phyloP scores from a whole-genome alignment of 371 early-diverging fungal species.

The Racocetra persica region DNA sequence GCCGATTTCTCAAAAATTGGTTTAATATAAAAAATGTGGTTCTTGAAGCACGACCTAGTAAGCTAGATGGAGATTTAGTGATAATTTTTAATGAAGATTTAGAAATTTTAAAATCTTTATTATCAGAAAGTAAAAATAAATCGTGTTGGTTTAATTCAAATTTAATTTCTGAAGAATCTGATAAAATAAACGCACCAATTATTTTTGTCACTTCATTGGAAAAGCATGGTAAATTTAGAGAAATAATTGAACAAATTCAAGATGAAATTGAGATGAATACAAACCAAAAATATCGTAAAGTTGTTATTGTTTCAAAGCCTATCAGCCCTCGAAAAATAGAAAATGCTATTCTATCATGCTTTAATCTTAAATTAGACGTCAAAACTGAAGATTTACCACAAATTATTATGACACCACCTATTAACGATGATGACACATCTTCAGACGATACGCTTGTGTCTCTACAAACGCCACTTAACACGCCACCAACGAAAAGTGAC shows the following conservation, averaged over 20 bases:
- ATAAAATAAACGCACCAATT: background rate
- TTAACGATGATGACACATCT: background rate
- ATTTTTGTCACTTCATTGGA: constrained; percentile 14
- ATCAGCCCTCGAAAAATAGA: constrained; percentile 27
- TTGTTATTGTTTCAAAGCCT: constrained; percentile 21
- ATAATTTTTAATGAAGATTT: constrained; percentile 22
- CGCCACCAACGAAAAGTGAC: background rate
- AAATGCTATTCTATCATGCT: background rate
- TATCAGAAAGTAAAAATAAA: background rate
- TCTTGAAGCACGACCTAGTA: background rate
- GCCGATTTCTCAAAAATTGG: constrained; percentile 29
- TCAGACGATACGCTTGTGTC: background rate
- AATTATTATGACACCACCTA: background rate
- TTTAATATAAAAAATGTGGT: constrained; percentile 16
- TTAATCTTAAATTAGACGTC: background rate
- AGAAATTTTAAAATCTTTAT: background rate
- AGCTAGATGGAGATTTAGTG: background rate
- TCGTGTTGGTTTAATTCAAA: too few relatives aligned
- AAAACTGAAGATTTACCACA: background rate
- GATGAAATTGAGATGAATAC: background rate
- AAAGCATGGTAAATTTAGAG: constrained; percentile 26
- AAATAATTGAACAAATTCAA: constrained; percentile 21
- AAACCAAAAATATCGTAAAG: constrained; percentile 5
- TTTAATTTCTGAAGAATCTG: background rate
- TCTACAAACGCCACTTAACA: background rate